A percentile compares a stretch with the other conserved stretches of the same genome.
These are phyloP conservation scores for Garcia nutans DNA, from an alignment of 345 rosid genomes.

Conservation along the genomic window DNA sequence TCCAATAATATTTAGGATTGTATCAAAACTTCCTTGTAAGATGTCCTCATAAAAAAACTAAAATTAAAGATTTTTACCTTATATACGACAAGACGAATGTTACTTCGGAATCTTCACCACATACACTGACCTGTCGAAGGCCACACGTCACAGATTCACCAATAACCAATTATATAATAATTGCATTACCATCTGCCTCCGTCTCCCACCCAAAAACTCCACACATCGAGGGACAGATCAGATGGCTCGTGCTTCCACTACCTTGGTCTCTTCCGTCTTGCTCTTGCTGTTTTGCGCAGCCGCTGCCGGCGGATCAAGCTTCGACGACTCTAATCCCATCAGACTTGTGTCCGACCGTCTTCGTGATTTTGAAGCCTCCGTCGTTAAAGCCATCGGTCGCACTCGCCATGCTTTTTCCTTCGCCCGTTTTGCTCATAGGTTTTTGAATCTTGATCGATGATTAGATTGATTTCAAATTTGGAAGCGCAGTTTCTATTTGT, in stretches of 20 bases:
- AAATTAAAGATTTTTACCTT: too few species aligned
- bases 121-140: too few species aligned
- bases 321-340: slow-evolving; percentile 68
- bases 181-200: background rate
- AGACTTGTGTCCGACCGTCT: slow-evolving; percentile 61
- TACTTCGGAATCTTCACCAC: too few species aligned
- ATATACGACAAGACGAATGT: too few species aligned
- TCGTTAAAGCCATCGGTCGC: slow-evolving; percentile 57
- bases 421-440: slow-evolving; percentile 79
- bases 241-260: slow-evolving; percentile 38
- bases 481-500: background rate
- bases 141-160: too few species aligned
- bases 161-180: too few species aligned
- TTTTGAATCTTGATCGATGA: background rate
- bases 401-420: slow-evolving; percentile 59
- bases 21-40: too few species aligned
- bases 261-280: slow-evolving; percentile 30
- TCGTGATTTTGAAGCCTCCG: slow-evolving; percentile 50
- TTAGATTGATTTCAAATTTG: background rate
- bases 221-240: background rate
- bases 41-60: too few species aligned
- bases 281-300: slow-evolving; percentile 39
- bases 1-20: too few species aligned
- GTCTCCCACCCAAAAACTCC: background rate
- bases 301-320: slow-evolving; percentile 38